A percentile compares a stretch with the other conserved stretches of the same genome.
Conservation (phyloP, 1,284 basidiomycete species). For the Tilletia horrida region DNA sequence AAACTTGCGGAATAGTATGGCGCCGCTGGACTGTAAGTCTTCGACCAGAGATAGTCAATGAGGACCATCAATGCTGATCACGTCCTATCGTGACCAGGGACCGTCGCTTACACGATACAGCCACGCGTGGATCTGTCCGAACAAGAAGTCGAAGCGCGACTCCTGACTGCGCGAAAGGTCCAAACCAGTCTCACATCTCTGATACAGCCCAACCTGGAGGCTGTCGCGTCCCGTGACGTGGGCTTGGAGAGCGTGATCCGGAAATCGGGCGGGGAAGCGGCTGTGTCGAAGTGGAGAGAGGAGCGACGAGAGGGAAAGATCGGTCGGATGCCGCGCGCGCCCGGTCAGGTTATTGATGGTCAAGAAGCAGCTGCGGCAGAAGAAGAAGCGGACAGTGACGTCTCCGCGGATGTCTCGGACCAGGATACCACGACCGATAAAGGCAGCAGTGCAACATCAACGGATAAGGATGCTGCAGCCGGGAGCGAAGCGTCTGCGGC, state of each 20-base stretch:
- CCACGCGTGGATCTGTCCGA: conserved; percentile 10
- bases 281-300: background rate
- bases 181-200: background rate
- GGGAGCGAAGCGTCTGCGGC: too few species aligned
- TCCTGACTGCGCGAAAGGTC: background rate
- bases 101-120: conserved; percentile 7
- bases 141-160: background rate
- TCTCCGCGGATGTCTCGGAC: background rate
- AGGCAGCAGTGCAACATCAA: background rate
- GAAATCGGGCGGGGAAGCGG: background rate
- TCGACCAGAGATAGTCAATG: background rate
- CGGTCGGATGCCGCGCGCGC: conserved; percentile 42
- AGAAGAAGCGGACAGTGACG: background rate
- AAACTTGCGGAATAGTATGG: conserved; percentile 29
- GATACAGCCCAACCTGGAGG: conserved; percentile 5
- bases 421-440: background rate
- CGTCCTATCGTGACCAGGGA: background rate
- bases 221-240: conserved; percentile 1
- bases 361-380: background rate
- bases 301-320: conserved; percentile 7
- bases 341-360: conserved; percentile 28
- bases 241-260: background rate
- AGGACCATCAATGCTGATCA: background rate
- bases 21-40: conserved; percentile 27
- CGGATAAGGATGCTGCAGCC: background rate